Base-by-base conservation (phyloP, 2,329 filamentous ascomycete genomes). In the Sporothrix brasiliensis region DNA sequence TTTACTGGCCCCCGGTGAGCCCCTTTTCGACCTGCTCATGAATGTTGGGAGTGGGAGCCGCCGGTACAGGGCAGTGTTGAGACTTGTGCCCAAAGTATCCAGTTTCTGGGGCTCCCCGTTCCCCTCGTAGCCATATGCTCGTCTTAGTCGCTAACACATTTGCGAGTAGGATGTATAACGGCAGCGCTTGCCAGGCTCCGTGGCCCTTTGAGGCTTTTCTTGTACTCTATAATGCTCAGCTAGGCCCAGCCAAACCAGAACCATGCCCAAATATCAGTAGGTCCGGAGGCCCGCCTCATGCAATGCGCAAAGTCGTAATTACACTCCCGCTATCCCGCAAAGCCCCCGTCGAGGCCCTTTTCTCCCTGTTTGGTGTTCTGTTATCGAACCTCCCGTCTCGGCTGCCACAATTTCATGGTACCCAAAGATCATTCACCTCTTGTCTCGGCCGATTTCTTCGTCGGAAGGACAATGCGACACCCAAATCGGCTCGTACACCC, bases 391-490 rank as follows among this genome's bases (percentile, higher is more conserved):
- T 65, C 7, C 65, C 67, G 27, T 16, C 50, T 58, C 67, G 44
- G 47, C 44, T 53, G 41, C 41, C 54, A 58, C 54, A 52, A 34
- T 49, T 49, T 47, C 47, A 54, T 53, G 50, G 41, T 27, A 49
- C 44, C 44, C 44, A 39, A 58, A 41, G 56, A n/a, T 30, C 44
- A 44, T 50, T 65, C 67, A 61, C 60, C 67, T 69, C 58, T 34
- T 71, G 67, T 69, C 70, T 71, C 67, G 67, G 70, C 70, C 67
- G 67, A 50, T 71, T 71, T 71, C 53, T 53, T 13, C 44, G 44
- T 52, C 53, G 30, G 53, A 49, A 61, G 52, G 49, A 68, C 65
- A 68, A 39, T 19, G 39, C 44, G 24, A 66, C 61, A 66, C 39
- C 39, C 56, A 47, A 61, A 47, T 16, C n/a, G 11, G 16, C 39